Evolutionary conservation across 2,329 filamentous ascomycete genomes (phyloP).

Genomic region (Fusarium drepaniforme): DNA sequence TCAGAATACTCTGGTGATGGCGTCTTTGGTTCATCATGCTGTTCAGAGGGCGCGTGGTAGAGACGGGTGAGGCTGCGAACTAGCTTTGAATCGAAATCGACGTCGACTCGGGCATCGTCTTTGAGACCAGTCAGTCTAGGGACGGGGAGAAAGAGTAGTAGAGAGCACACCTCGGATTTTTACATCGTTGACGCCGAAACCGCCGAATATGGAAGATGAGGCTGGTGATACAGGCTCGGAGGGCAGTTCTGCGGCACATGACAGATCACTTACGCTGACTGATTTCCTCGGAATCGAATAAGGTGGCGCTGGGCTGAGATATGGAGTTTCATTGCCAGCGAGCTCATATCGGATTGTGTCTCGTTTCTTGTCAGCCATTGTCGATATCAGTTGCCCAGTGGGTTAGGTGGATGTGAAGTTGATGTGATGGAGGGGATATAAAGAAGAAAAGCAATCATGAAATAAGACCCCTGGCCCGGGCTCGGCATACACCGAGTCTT

Average conservation of each 20-base stretch:
- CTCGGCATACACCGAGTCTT: not conserved
- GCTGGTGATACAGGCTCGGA: not conserved
- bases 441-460: not conserved
- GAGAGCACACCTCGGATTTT: not conserved
- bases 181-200: not conserved
- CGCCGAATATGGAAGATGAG: not conserved
- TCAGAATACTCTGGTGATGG: not conserved
- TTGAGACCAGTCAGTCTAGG: fast-evolving
- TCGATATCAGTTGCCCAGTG: not conserved
- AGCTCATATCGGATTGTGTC: not conserved
- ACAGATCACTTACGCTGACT: not conserved
- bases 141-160: not conserved
- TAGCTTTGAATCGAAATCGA: slow-evolving; percentile 23
- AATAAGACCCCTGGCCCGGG: not conserved
- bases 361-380: not conserved
- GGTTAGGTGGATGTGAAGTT: too few relatives aligned
- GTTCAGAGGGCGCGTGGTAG: slow-evolving; percentile 5
- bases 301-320: not conserved
- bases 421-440: not conserved
- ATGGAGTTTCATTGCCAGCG: not conserved
- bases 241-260: not conserved
- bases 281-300: not conserved
- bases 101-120: slow-evolving; percentile 28
- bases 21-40: not conserved
- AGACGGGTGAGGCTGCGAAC: slow-evolving; percentile 26